phyloP scores from a whole-genome alignment of 768 basidiomycete genomes.

The Chlorophyllum brunneum region DNA sequence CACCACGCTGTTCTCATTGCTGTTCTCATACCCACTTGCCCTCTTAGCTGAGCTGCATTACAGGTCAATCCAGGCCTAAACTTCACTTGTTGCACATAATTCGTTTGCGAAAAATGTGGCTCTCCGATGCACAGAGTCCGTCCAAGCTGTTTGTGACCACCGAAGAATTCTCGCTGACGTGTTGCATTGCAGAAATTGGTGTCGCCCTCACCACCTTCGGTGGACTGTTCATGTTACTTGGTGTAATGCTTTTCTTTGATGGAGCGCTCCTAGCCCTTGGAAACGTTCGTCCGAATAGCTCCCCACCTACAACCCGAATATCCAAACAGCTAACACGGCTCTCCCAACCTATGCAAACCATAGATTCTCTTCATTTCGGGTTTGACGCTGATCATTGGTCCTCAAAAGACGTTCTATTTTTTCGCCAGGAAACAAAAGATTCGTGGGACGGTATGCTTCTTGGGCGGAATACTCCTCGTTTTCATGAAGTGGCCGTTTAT shows the following conservation, averaged over 20 bases:
- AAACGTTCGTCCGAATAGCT: constrained; percentile 55
- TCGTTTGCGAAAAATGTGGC: constrained; percentile 45
- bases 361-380: constrained; percentile 94
- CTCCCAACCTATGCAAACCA: background rate
- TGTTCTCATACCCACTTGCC: background rate
- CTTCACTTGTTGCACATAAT: background rate
- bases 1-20: constrained; percentile 3
- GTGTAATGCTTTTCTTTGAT: constrained; percentile 95
- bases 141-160: constrained; percentile 5
- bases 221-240: constrained; percentile 92
- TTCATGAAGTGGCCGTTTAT: constrained; percentile 95
- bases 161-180: constrained; percentile 4
- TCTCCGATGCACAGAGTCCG: constrained; percentile 64
- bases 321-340: background rate
- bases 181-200: constrained; percentile 69
- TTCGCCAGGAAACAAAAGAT: constrained; percentile 95
- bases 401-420: constrained; percentile 96
- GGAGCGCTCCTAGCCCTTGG: constrained; percentile 94
- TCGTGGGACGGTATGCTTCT: constrained; percentile 83
- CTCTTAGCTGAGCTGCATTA: background rate
- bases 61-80: background rate
- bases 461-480: constrained; percentile 88
- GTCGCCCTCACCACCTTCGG: constrained; percentile 97
- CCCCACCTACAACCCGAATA: background rate
- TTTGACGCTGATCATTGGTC: constrained; percentile 94